Percentiles rank a stretch among this genome's conserved stretches.
Evolutionary conservation across 306 rosid species (phyloP).

Genomic region (Cicer judaicum): DNA sequence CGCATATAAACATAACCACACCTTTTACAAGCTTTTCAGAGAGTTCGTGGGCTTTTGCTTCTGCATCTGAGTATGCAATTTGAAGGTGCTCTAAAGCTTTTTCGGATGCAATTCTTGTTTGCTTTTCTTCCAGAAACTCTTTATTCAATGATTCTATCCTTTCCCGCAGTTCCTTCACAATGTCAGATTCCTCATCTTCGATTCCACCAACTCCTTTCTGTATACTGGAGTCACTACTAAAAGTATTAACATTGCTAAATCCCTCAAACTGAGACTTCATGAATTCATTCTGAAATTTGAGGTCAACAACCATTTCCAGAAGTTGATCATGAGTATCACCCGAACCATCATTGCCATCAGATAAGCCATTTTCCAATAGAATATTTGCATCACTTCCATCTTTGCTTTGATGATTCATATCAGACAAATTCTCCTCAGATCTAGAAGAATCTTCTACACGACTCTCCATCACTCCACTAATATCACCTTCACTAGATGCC

Average conservation of each 20-base stretch:
- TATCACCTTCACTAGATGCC: conserved; percentile 57
- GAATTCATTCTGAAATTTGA: conserved; percentile 78
- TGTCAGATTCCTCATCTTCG: conserved; percentile 52
- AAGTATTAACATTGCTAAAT: conserved; percentile 45
- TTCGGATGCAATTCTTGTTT: conserved; percentile 86
- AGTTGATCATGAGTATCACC: conserved; percentile 66
- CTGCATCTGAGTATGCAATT: conserved; percentile 70
- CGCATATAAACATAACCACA: conserved; percentile 48
- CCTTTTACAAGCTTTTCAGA: conserved; percentile 85
- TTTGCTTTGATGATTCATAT: conserved; percentile 29
- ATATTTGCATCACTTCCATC: conserved; percentile 49
- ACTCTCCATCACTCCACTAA: conserved; percentile 45
- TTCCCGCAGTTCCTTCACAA: conserved; percentile 60
- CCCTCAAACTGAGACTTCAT: conserved; percentile 82
- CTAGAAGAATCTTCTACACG: conserved; percentile 47
- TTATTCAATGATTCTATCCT: conserved; percentile 61
- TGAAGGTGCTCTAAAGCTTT: conserved; percentile 89
- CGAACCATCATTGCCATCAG: conserved; percentile 45
- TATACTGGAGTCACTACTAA: conserved; percentile 43
- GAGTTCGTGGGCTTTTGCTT: conserved; percentile 74
- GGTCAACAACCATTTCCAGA: conserved; percentile 68
- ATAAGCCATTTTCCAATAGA: conserved; percentile 50
- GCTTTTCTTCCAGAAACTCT: conserved; percentile 77
- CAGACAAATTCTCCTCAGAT: conserved; percentile 49
- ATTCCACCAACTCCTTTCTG: conserved; percentile 44